These are phyloP conservation scores for Harringtonia lauricola DNA, from an alignment of 2,329 filamentous ascomycete genomes.

Conservation along the genomic window DNA sequence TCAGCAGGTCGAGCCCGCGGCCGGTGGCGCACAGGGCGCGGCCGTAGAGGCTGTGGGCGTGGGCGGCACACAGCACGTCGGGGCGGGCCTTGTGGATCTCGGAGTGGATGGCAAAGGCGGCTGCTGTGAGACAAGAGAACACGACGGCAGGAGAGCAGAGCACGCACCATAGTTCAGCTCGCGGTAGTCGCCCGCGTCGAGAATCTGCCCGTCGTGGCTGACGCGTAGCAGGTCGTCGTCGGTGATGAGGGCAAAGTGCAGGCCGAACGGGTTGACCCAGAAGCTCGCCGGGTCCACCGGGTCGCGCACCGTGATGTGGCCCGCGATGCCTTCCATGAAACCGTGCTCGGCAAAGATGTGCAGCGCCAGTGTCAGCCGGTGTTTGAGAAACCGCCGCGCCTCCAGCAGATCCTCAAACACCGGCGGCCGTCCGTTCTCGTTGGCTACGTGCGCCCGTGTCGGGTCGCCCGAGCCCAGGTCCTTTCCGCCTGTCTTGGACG, in stretches of 20 bases:
- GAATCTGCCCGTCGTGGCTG: slow-evolving; percentile 45
- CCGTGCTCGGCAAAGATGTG: slow-evolving; percentile 45
- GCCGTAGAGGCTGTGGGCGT: slow-evolving; percentile 43
- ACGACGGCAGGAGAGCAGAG: too few species aligned
- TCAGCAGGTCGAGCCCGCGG: slow-evolving; percentile 52
- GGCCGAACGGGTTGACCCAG: slow-evolving; percentile 56
- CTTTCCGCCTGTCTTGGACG: slow-evolving; percentile 11
- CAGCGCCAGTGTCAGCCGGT: slow-evolving; percentile 41
- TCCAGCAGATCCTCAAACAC: slow-evolving; percentile 17
- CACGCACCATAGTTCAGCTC: slow-evolving; percentile 18
- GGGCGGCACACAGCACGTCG: slow-evolving; percentile 41
- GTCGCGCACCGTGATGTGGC: slow-evolving; percentile 51
- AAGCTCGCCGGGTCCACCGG: slow-evolving; percentile 48
- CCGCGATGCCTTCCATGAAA: slow-evolving; percentile 50
- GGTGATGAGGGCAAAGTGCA: slow-evolving; percentile 50
- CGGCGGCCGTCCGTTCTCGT: slow-evolving; percentile 9
- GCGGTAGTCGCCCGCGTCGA: slow-evolving; percentile 41
- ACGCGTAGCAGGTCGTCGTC: slow-evolving; percentile 54
- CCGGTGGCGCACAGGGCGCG: slow-evolving; percentile 50
- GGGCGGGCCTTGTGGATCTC: slow-evolving; percentile 44
- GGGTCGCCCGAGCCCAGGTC: slow-evolving; percentile 11
- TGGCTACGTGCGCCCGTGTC: slow-evolving; percentile 7
- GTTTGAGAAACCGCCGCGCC: slow-evolving; percentile 39
- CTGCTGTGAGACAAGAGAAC: slow-evolving; percentile 1
- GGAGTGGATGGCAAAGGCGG: slow-evolving; percentile 18